Base-by-base conservation (phyloP, 805 yeast genomes). In the Cyberlindnera samutprakarnensis region DNA sequence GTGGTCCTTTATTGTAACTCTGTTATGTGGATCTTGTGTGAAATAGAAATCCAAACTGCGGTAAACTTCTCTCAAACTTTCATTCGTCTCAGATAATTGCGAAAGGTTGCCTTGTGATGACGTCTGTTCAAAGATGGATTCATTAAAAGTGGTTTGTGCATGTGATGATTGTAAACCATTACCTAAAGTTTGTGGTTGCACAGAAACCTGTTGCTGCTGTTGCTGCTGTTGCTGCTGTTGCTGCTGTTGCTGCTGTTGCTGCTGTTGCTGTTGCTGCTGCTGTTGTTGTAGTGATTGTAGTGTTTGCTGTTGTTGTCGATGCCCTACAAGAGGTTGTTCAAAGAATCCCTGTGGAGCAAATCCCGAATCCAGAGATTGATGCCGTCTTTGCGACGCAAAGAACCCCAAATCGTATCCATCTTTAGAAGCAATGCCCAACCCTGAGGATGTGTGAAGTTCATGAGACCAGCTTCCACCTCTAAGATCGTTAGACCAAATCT, bases 41-140 rank as follows among this genome's bases (percentile, higher is more conserved):
- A 50, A 50, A 27, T 50, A 50, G 22, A 31, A 42, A 29, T 50
- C 54, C 12, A 46, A 29, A 7, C 38, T 23, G 18, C 33, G 35
- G 31, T 49, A 50, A 22, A 43, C 39, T 25, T 44, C 38, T 8
- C 26, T 23, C 28, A 46, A 19, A 10, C 36, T 18, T 6, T 33
- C 35, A 14, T 41, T 40, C 1, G 51, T 39, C 26, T 49, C 49
- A 5, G 26, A 33, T 32, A 40, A 30, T 27, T 11, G 23, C 17
- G 32, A 17, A 10, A 24, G 18, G 18, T 34, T 36, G n/a, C n/a
- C n/a, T n/a, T n/a, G n/a, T n/a, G n/a, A n/a, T n/a, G n/a, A n/a
- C 18, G 15, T 17, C 8, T 22, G 15, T 17, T 40, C 41, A 29
- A 40, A 35, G 21, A 40, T 33, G 3, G 24, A 31, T 25, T 38